Conservation (phyloP, 139 green algal genomes). For the Closterium sp. region DNA sequence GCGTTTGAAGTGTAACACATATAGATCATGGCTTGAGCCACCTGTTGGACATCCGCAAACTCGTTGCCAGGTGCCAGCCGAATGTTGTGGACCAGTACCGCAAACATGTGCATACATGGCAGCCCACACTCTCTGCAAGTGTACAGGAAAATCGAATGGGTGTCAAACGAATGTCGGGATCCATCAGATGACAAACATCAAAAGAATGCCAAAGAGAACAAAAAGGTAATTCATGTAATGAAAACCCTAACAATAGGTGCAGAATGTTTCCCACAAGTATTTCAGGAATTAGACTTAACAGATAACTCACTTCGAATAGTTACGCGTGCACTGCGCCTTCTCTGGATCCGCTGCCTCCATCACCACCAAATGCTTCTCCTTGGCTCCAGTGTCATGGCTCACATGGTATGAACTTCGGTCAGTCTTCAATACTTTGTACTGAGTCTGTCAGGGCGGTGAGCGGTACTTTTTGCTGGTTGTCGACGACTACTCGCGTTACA, state of each 20-base stretch:
- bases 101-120: background rate
- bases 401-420: background rate
- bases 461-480: too few relatives aligned
- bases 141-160: too few relatives aligned
- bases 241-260: too few relatives aligned
- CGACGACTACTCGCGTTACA: too few relatives aligned
- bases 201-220: too few relatives aligned
- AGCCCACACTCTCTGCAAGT: background rate
- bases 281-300: too few relatives aligned
- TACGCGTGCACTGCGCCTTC: background rate
- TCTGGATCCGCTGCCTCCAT: background rate
- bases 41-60: background rate
- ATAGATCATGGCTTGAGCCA: background rate
- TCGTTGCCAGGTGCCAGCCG: background rate
- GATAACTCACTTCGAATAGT: background rate
- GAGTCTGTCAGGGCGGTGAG: too few relatives aligned
- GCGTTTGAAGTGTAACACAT: background rate
- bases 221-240: too few relatives aligned
- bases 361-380: background rate
- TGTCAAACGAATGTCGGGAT: too few relatives aligned
- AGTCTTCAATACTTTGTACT: background rate
- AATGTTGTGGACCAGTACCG: background rate
- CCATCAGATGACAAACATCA: too few relatives aligned
- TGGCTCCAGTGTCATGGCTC: background rate
- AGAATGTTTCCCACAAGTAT: too few relatives aligned